Percentiles rank a stretch among this genome's conserved stretches.
Evolutionary conservation across 139 green algal genomes (phyloP).

Genomic region (Desmodesmus armatus): DNA sequence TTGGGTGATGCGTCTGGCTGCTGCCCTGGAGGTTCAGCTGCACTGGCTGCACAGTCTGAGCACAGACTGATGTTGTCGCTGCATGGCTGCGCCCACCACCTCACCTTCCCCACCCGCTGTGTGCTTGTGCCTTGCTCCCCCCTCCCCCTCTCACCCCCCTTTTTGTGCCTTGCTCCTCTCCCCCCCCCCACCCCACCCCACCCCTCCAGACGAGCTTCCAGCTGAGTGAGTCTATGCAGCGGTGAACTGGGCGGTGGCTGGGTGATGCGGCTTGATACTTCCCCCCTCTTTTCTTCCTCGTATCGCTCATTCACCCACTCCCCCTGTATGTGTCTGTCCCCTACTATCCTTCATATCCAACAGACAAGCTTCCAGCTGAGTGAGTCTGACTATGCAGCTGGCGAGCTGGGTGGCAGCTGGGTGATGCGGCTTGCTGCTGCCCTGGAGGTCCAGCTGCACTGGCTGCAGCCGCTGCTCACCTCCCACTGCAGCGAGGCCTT

Average conservation of each 20-base stretch:
- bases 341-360: too few relatives aligned
- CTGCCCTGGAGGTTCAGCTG: constrained; percentile 64
- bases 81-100: too few relatives aligned
- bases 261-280: constrained; percentile 79
- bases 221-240: constrained; percentile 81
- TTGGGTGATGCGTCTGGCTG: constrained; percentile 85
- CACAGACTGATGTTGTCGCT: too few relatives aligned
- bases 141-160: too few relatives aligned
- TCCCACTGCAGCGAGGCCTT: constrained; percentile 67
- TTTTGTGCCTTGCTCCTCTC: too few relatives aligned
- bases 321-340: too few relatives aligned
- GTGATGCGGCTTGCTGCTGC: constrained; percentile 72
- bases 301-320: too few relatives aligned
- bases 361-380: constrained; percentile 81
- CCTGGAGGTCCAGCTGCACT: constrained; percentile 65
- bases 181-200: too few relatives aligned
- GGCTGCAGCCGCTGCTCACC: constrained; percentile 71
- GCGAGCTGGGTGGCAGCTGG: constrained; percentile 81
- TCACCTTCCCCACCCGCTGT: too few relatives aligned
- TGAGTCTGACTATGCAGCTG: constrained; percentile 80
- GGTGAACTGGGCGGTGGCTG: constrained; percentile 79
- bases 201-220: constrained; percentile 82
- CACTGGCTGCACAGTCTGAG: constrained; percentile 71
- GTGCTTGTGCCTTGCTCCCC: too few relatives aligned
- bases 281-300: too few relatives aligned